Evolutionary conservation across 805 yeast genomes (phyloP), one percentile per base, ranked within the genome.

Genomic region (Debaryomyces maramus): DNA sequence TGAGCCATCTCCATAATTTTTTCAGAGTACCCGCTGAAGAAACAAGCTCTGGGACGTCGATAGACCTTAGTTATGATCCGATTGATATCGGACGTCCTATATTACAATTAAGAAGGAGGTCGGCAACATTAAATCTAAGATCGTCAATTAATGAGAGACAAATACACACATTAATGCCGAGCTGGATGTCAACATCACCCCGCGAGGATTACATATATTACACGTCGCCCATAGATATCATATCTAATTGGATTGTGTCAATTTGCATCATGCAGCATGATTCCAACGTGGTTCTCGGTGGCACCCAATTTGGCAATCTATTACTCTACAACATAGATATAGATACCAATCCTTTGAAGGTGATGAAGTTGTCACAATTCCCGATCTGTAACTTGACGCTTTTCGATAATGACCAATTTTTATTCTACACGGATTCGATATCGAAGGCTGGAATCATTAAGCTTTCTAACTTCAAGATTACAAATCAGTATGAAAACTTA

Each of bases 291-390:
- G 28, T 63, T 9, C 46, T 55, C 13, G 55, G 63, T 40, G 70
- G 69, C 3, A 54, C 60, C 3, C 66, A 63, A 38, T 60, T 60
- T 47, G 70, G 70, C 13, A 45, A 47, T 17, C 32, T 64, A 19
- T 16, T 53, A 28, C 37, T 58, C 7, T 61, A 57, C 35, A 44
- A 55, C 21, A 35, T 44, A 2, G 18, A 26, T 8, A 43, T 44
- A 9, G 53, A 42, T n/a, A 44, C 35, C 5, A 32, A 45, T 13
- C 58, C 56, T 1, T 15, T 46, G 3, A 45, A 39, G 17, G 34
- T 34, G 2, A n/a, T 48, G 13, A 47, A 51, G 15, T 40, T 61
- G 17, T 60, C 67, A 0, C 55, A 46, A 22, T 56, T 59, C 33
- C 55, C 65, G 9, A 57, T 64, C 9, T 39, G 39, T 8, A 47